Percentiles rank a stretch among this genome's conserved stretches.
Conservation (phyloP, 2,329 filamentous ascomycete genomes). For the Ophiostoma tasmaniense region DNA sequence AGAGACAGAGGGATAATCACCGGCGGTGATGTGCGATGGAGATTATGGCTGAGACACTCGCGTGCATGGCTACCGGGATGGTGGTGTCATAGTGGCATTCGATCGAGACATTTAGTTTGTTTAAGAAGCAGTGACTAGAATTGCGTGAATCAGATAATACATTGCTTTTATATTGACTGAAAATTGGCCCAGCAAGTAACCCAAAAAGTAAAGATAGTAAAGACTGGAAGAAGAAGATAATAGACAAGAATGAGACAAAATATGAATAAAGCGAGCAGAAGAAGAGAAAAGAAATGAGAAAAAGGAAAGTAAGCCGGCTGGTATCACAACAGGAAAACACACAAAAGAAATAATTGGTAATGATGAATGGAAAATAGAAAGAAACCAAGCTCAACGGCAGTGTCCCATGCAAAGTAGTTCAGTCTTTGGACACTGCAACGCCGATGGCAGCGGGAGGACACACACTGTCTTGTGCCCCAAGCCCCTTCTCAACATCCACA, state of each 20-base stretch:
- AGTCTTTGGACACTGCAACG: constrained; percentile 7
- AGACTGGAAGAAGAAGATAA: neutral
- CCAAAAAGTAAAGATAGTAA: neutral
- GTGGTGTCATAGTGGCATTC: neutral
- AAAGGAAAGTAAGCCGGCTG: neutral
- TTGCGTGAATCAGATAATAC: neutral
- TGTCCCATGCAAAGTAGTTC: neutral
- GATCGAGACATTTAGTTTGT: neutral
- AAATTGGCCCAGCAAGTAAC: neutral
- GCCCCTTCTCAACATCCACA: neutral
- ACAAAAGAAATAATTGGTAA: neutral
- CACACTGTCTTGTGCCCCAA: neutral
- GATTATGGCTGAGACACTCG: neutral
- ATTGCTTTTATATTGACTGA: neutral
- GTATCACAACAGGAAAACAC: neutral
- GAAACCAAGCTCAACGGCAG: neutral
- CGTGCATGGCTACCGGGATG: neutral
- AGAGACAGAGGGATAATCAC: neutral
- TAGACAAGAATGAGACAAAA: neutral
- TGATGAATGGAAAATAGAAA: neutral
- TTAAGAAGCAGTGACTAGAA: neutral
- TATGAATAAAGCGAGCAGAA: neutral
- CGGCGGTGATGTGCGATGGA: neutral
- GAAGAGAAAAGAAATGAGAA: neutral
- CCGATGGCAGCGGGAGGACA: neutral